Evolutionary conservation across 352 stramenopile species (phyloP).

Genomic region (Globisporangium nodosum): DNA sequence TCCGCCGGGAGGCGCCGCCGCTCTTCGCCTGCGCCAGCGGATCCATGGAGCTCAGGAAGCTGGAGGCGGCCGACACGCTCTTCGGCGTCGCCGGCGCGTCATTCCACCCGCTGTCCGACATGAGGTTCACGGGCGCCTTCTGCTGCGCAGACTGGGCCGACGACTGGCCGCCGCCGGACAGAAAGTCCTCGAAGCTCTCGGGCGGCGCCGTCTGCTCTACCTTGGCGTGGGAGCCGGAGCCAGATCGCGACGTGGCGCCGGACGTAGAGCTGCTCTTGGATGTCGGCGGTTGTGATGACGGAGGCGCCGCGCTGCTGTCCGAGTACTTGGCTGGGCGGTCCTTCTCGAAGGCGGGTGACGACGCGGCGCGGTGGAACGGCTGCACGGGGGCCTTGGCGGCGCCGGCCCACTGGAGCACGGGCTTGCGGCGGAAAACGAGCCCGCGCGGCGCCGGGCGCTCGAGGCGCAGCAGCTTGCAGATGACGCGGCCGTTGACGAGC

Average conservation of each 20-base stretch:
- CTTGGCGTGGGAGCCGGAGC: conserved; percentile 21
- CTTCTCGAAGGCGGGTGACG: conserved; percentile 38
- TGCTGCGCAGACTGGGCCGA: conserved; percentile 3
- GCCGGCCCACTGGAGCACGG: conserved; percentile 56
- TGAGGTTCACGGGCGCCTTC: conserved; percentile 56
- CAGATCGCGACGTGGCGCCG: conserved; percentile 27
- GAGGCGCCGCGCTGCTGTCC: conserved; percentile 21
- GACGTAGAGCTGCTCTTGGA: conserved; percentile 1
- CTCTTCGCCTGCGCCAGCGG: conserved; percentile 39
- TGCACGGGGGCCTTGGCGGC: conserved; percentile 22
- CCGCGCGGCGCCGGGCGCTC: conserved; percentile 44
- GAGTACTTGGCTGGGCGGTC: conserved; percentile 63
- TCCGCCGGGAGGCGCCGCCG: conserved; percentile 11
- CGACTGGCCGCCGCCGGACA: conserved; percentile 37
- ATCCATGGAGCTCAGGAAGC: conserved; percentile 67
- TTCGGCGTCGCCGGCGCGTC: conserved; percentile 27
- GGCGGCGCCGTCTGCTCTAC: conserved; percentile 17
- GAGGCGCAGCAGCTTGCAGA: conserved; percentile 79
- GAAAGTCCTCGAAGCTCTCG: conserved; percentile 68
- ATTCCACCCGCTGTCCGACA: conserved; percentile 54
- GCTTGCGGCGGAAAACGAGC: conserved; percentile 68
- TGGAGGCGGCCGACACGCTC: conserved; percentile 20
- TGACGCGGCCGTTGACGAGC: conserved; percentile 67
- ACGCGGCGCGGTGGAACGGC: conserved; percentile 40
- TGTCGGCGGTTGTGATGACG: conserved; percentile 2